A percentile compares a stretch with the other conserved stretches of the same genome.
phyloP scores from a whole-genome alignment of 768 basidiomycete species.

The Amanita molliuscula region DNA sequence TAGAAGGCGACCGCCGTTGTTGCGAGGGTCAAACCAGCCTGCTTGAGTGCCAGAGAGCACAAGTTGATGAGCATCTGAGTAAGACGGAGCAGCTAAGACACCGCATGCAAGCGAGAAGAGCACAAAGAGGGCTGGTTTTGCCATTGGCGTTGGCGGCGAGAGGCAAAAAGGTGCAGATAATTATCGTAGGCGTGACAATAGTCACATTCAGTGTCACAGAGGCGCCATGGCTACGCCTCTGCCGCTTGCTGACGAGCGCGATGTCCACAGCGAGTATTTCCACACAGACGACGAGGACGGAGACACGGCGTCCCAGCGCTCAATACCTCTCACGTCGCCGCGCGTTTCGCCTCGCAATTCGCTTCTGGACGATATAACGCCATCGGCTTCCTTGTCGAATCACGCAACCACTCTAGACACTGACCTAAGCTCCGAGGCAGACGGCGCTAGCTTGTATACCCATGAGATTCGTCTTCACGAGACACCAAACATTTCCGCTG shows the following conservation, averaged over 20 bases:
- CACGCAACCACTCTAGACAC: conserved; percentile 40
- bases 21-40: conserved; percentile 58
- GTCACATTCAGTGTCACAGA: conserved; percentile 8
- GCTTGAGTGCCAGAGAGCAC: conserved; percentile 10
- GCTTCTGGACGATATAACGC: conserved; percentile 11
- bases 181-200: not conserved
- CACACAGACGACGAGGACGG: conserved; percentile 38
- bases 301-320: conserved; percentile 73
- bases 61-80: not conserved
- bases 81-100: not conserved
- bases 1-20: conserved; percentile 62
- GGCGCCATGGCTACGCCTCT: conserved; percentile 16
- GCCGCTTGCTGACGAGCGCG: conserved; percentile 21
- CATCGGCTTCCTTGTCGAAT: conserved; percentile 13
- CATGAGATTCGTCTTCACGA: conserved; percentile 28
- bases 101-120: conserved; percentile 12
- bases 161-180: not conserved
- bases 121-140: not conserved
- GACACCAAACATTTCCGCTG: conserved; percentile 41
- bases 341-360: conserved; percentile 40
- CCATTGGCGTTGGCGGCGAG: conserved; percentile 1
- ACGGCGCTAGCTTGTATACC: conserved; percentile 42
- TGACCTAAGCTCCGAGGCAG: conserved; percentile 42
- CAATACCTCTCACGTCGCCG: conserved; percentile 66
- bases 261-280: conserved; percentile 18